Conservation (phyloP, 75 land plant genomes). For the Sequoiadendron giganteum region DNA sequence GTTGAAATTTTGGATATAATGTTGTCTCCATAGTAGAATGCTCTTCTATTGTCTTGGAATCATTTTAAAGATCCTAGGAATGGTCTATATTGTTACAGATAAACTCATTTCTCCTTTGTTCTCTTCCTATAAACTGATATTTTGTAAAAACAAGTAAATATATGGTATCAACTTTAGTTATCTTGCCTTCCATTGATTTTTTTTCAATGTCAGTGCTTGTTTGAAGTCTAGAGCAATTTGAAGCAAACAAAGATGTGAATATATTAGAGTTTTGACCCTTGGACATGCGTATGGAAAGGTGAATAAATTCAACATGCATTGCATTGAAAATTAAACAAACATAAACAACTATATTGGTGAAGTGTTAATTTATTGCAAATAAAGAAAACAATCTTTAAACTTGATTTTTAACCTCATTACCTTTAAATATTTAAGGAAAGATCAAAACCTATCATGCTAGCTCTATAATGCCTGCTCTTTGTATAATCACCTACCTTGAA, state of each 20-base stretch:
- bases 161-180: constrained; percentile 59
- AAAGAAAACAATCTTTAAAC: not conserved
- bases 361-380: not conserved
- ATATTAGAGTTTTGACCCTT: not conserved
- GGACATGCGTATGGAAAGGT: not conserved
- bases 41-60: no score
- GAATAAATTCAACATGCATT: not conserved
- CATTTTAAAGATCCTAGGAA: no score
- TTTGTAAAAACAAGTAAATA: not conserved
- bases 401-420: not conserved
- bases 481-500: constrained; percentile 72
- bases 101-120: no score
- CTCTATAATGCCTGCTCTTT: constrained; percentile 72
- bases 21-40: no score
- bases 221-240: constrained; percentile 88
- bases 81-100: no score
- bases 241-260: not conserved
- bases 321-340: not conserved
- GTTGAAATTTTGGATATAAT: no score
- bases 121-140: no score
- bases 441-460: constrained; percentile 65
- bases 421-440: not conserved
- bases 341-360: not conserved
- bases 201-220: constrained; percentile 62
- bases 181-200: constrained; percentile 73